Conservation (phyloP, 768 basidiomycete species). For the Serpula lacrymans region DNA sequence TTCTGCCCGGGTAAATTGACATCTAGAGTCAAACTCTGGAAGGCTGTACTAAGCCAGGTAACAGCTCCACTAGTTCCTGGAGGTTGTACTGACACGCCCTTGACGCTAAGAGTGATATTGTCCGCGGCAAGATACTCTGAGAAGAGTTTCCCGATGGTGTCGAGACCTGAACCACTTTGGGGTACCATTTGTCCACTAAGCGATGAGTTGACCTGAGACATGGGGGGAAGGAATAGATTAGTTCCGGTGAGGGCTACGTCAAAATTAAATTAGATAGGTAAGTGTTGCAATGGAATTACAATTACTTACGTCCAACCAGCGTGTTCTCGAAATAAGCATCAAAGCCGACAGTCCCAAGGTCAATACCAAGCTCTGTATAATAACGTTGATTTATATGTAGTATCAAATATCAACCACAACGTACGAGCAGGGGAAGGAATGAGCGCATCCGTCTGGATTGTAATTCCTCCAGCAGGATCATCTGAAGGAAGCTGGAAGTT, state of each 20-base stretch:
- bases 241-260: conserved; percentile 52
- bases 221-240: conserved; percentile 48
- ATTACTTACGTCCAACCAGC: conserved; percentile 56
- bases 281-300: not conserved
- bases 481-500: conserved; percentile 71
- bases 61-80: conserved; percentile 48
- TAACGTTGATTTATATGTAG: not conserved
- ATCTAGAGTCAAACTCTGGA: conserved; percentile 58
- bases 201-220: conserved; percentile 45
- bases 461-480: conserved; percentile 65
- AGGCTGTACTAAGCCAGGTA: conserved; percentile 65
- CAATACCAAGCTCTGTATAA: conserved; percentile 59
- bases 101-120: conserved; percentile 58
- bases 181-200: conserved; percentile 64
- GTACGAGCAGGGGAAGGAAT: conserved; percentile 66
- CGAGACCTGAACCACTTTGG: conserved; percentile 51
- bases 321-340: conserved; percentile 54
- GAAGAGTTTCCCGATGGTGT: conserved; percentile 59
- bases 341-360: conserved; percentile 64
- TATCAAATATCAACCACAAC: conserved; percentile 24
- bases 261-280: conserved; percentile 1
- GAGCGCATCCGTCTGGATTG: conserved; percentile 60
- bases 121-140: conserved; percentile 60
- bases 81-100: conserved; percentile 60
- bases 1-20: conserved; percentile 63